Base-by-base conservation (phyloP, 768 basidiomycete genomes). In the Termitomyces sp. region DNA sequence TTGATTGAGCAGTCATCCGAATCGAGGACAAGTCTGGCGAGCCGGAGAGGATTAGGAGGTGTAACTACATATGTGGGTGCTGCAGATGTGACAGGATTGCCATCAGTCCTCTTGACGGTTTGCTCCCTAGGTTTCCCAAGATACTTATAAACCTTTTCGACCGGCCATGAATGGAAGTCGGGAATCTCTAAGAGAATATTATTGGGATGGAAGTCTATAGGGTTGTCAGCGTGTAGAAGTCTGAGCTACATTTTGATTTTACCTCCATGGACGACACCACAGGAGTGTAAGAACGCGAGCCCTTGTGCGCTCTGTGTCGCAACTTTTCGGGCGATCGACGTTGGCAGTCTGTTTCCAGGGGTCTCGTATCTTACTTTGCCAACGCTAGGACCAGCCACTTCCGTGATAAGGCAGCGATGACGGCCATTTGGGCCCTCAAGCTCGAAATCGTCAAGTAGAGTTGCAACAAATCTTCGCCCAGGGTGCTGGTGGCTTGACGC, bases 351-450 rank as follows among this genome's bases (percentile, higher is more conserved):
- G 57, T 79, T 76, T 28, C 40, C 45, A 12, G 75, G 69, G 66
- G 79, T 75, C 61, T 79, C 78, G 64, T 77, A 71, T 70, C 81
- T 80, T 56, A 84, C 73, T 62, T 81, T 86, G 5, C 88, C 80
- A 12, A 92, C 71, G 70, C 89, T 91, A 72, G 90, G 87, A 46
- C 90, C 89, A n/a, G 94, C 81, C 9, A 90, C 86, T 71, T 94
- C 91, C 69, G 90, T 87, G n/a, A 91, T 87, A 83, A 94, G 89
- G 79, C 91, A 93, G 61, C 91, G 86, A 73, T 94, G 91, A 20
- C 76, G 81, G 24, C 91, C 92, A 73, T 90, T 89, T 7, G 88
- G 89, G 3, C 91, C 90, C 56, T 84, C 81, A 73, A 90, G 86
- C 42, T 81, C 78, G 73, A 93, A 93, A 68, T 90, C 84, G 71